Evolutionary conservation across 1,139 yeast genomes (phyloP).

Genomic region (Blastobotrys serpentis): DNA sequence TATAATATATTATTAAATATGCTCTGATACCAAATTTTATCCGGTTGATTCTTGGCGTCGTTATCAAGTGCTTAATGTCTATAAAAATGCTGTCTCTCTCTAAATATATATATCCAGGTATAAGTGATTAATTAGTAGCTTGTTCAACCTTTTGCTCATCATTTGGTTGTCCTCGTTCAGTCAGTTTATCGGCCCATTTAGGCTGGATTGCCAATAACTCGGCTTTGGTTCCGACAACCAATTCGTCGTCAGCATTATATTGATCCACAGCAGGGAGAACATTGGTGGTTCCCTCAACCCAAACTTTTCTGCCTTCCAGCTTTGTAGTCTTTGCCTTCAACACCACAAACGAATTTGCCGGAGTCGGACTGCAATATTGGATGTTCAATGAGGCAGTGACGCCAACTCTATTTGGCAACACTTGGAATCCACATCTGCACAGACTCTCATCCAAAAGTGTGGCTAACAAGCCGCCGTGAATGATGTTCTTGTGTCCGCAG

Average conservation of each 20-base stretch:
- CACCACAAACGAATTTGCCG: conserved; percentile 64
- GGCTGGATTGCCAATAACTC: conserved; percentile 38
- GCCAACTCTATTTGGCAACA: conserved; percentile 81
- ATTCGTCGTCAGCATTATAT: conserved; percentile 21
- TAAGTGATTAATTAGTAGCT: neutral
- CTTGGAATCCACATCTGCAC: conserved; percentile 82
- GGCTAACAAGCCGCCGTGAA: conserved; percentile 86
- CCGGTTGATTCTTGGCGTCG: no score
- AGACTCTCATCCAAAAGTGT: conserved; percentile 84
- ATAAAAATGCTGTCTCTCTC: no score
- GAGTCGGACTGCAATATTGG: conserved; percentile 62
- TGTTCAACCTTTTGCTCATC: neutral
- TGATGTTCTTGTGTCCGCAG: conserved; percentile 66
- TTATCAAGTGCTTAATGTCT: no score
- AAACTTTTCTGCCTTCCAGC: conserved; percentile 75
- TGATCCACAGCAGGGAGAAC: conserved; percentile 22
- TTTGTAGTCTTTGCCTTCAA: conserved; percentile 67
- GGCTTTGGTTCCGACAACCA: conserved; percentile 32
- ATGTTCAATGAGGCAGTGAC: conserved; percentile 80
- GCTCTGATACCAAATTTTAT: no score
- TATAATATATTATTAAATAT: no score
- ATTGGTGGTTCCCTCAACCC: conserved; percentile 54
- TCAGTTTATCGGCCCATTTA: conserved; percentile 33
- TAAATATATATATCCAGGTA: no score
- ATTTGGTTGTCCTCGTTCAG: conserved; percentile 14